Percentiles rank a stretch among this genome's conserved stretches.
Evolutionary conservation across 352 stramenopile species (phyloP).

Genomic region (Aphanomyces invadans): DNA sequence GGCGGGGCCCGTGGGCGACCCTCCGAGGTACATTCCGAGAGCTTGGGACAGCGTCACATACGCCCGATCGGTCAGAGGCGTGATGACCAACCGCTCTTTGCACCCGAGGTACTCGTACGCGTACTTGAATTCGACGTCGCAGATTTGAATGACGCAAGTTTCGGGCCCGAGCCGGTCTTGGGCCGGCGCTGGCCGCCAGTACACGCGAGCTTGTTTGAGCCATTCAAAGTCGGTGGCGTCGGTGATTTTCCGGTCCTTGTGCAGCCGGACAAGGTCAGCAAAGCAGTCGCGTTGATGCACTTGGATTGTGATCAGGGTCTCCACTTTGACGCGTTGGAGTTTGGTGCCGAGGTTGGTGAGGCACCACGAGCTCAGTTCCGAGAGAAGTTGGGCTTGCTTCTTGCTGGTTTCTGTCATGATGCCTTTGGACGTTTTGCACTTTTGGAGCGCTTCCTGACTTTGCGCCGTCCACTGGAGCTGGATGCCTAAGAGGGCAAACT

Average conservation of each 20-base stretch:
- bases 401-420: conserved; percentile 83
- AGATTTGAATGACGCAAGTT: conserved; percentile 91
- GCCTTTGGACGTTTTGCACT: conserved; percentile 71
- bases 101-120: conserved; percentile 92
- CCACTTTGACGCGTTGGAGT: conserved; percentile 88
- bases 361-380: conserved; percentile 87
- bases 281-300: conserved; percentile 83
- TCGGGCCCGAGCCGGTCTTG: conserved; percentile 86
- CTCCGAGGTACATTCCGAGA: conserved; percentile 83
- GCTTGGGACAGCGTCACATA: conserved; percentile 89
- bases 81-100: conserved; percentile 85
- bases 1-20: conserved; percentile 74
- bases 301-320: conserved; percentile 92
- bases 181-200: conserved; percentile 50
- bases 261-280: conserved; percentile 51
- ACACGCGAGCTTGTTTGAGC: conserved; percentile 74
- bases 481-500: conserved; percentile 69
- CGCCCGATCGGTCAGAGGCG: conserved; percentile 83
- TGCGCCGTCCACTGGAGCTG: conserved; percentile 72
- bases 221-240: conserved; percentile 78
- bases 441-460: conserved; percentile 61
- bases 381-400: conserved; percentile 66
- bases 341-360: conserved; percentile 84
- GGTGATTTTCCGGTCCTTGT: conserved; percentile 72
- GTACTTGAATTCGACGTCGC: conserved; percentile 87